These are phyloP conservation scores for Boletus bicolor DNA, from an alignment of 768 basidiomycete genomes.

Conservation along the genomic window DNA sequence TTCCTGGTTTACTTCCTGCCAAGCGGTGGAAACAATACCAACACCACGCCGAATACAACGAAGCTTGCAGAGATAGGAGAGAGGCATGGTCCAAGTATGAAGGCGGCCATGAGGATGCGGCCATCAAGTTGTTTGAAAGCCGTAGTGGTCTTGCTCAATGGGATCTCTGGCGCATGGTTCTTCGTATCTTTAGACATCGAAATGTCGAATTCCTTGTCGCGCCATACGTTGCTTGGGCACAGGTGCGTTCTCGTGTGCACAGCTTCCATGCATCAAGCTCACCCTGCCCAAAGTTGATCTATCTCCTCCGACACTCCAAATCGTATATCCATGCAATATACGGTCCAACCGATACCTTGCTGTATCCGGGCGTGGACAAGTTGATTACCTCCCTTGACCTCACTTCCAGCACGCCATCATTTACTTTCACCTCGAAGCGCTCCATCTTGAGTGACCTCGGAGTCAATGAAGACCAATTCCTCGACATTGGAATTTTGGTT, in stretches of 20 bases:
- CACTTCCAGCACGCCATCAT: conserved; percentile 58
- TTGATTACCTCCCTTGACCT: conserved; percentile 89
- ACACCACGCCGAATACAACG: conserved; percentile 53
- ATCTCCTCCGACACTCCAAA: conserved; percentile 90
- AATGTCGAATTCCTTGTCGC: conserved; percentile 96
- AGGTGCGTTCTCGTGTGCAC: conserved; percentile 54
- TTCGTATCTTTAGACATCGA: conserved; percentile 89
- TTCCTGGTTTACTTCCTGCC: conserved; percentile 81
- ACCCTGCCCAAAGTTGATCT: conserved; percentile 67
- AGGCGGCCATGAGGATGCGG: conserved; percentile 83
- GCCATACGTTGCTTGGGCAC: conserved; percentile 93
- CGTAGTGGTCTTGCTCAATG: conserved; percentile 70
- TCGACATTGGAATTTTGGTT: conserved; percentile 89
- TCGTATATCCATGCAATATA: conserved; percentile 93
- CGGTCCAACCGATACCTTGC: conserved; percentile 84
- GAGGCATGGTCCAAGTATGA: conserved; percentile 96
- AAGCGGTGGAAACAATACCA: conserved; percentile 60
- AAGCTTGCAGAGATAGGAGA: conserved; percentile 70
- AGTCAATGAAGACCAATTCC: conserved; percentile 85
- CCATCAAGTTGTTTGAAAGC: conserved; percentile 79
- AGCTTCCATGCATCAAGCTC: background rate
- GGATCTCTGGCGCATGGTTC: conserved; percentile 93
- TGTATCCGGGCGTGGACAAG: conserved; percentile 86
- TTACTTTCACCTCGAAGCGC: conserved; percentile 83
- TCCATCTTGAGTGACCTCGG: conserved; percentile 61